phyloP scores from a whole-genome alignment of 139 green algal species.

The Tetraselmis striata region DNA sequence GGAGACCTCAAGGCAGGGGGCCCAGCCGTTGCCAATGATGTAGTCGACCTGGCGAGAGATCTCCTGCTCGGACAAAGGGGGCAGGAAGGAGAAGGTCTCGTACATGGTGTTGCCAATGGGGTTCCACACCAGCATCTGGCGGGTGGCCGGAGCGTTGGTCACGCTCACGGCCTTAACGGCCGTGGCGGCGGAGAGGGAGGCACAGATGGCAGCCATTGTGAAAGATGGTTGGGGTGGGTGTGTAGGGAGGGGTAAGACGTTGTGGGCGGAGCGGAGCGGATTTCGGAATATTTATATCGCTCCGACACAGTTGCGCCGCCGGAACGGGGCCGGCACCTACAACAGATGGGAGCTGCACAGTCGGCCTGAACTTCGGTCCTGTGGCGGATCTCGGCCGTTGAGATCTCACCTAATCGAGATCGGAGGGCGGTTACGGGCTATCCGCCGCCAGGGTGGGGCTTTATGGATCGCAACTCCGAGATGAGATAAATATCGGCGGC shows the following conservation, averaged over 20 bases:
- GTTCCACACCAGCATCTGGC: slow-evolving; percentile 72
- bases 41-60: slow-evolving; percentile 94
- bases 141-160: slow-evolving; percentile 45
- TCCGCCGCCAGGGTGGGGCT: not conserved
- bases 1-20: slow-evolving; percentile 94
- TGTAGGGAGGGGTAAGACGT: not conserved
- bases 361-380: too few relatives aligned
- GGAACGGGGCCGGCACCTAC: not conserved
- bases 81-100: slow-evolving; percentile 99
- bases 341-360: not conserved
- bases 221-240: too few relatives aligned
- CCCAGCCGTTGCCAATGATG: slow-evolving; percentile 80
- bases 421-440: not conserved
- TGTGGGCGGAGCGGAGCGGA: not conserved
- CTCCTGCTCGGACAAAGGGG: slow-evolving; percentile 78
- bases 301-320: not conserved
- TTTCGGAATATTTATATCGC: not conserved
- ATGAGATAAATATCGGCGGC: too few relatives aligned
- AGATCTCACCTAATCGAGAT: not conserved
- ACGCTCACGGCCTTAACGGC: slow-evolving; percentile 23
- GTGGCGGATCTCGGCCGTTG: not conserved
- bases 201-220: not conserved
- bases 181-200: not conserved
- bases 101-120: slow-evolving; percentile 86
- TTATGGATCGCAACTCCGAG: not conserved